Evolutionary conservation across 352 stramenopile species (phyloP).

Genomic region (Globisporangium recalcitrans): DNA sequence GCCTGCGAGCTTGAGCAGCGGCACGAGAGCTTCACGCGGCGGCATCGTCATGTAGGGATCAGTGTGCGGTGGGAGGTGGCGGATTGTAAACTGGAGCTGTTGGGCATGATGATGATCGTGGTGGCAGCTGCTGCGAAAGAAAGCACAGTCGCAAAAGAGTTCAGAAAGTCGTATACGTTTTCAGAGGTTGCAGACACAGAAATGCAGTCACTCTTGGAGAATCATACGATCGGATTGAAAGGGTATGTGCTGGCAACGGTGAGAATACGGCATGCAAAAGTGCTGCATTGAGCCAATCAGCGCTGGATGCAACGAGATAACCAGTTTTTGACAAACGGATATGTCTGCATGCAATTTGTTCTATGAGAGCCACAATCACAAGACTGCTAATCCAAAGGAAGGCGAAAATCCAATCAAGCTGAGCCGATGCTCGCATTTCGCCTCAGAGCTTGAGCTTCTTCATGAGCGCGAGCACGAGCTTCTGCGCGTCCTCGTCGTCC

Average conservation of each 20-base stretch:
- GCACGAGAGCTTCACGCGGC: constrained; percentile 25
- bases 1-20: constrained; percentile 32
- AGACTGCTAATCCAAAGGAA: too few species aligned
- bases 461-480: constrained; percentile 35
- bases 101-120: background rate
- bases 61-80: background rate
- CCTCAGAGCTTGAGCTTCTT: constrained; percentile 36
- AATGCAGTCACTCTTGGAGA: background rate
- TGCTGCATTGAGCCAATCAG: constrained; percentile 1
- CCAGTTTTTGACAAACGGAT: background rate
- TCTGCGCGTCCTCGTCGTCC: constrained; percentile 50
- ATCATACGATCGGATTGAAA: background rate
- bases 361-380: background rate
- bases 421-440: too few species aligned
- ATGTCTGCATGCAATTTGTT: background rate
- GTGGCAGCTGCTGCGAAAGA: background rate
- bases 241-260: background rate
- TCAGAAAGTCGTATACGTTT: background rate
- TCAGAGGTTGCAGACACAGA: background rate
- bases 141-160: background rate
- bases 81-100: background rate
- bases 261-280: background rate
- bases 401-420: too few species aligned
- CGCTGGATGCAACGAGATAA: too few species aligned
- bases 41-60: constrained; percentile 13